Evolutionary conservation across 2,329 filamentous ascomycete species (phyloP).

Genomic region (Cercospora citrullina): DNA sequence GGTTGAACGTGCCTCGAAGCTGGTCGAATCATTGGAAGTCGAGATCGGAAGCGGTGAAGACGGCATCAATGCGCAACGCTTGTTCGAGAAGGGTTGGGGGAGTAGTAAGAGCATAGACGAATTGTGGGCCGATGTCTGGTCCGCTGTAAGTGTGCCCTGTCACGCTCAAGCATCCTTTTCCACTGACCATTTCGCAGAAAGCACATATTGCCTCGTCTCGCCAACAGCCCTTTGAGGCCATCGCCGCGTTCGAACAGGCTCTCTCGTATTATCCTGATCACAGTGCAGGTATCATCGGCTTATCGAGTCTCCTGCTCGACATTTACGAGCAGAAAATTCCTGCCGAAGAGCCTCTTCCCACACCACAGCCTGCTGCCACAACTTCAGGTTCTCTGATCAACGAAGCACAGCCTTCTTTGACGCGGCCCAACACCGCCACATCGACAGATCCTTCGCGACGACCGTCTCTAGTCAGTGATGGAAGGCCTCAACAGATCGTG

Average conservation of each 20-base stretch:
- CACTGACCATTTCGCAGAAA: constrained; percentile 49
- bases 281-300: constrained; percentile 72
- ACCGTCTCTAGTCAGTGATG: constrained; percentile 19
- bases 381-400: constrained; percentile 26
- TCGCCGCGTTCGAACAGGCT: constrained; percentile 77
- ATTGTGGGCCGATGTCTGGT: constrained; percentile 78
- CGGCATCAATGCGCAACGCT: constrained; percentile 59
- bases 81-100: constrained; percentile 71
- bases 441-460: constrained; percentile 19
- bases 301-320: constrained; percentile 84
- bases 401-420: constrained; percentile 25
- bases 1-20: constrained; percentile 75
- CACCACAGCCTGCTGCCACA: constrained; percentile 34
- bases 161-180: neutral
- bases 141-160: constrained; percentile 62
- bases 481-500: constrained; percentile 14
- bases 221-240: constrained; percentile 65
- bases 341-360: constrained; percentile 56
- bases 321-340: constrained; percentile 68
- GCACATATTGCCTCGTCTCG: constrained; percentile 67
- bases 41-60: constrained; percentile 61
- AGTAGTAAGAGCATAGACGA: constrained; percentile 79
- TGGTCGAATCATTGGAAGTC: constrained; percentile 69
- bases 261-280: constrained; percentile 80
- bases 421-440: constrained; percentile 23